Base-by-base conservation (phyloP, 1,139 yeast genomes). In the Yamadazyma jaroonii region DNA sequence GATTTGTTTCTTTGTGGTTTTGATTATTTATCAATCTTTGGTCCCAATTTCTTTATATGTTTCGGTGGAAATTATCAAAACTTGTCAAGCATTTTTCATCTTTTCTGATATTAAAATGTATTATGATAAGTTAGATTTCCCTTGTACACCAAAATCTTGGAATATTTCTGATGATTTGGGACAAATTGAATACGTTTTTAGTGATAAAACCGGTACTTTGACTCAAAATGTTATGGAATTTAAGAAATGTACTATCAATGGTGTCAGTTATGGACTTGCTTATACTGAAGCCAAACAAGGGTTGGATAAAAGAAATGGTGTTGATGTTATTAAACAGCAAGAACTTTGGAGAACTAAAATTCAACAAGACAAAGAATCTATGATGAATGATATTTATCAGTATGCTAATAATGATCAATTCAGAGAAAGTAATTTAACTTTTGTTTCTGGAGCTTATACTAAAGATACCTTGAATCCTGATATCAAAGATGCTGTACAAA, bases 201-300 rank as follows among this genome's bases (percentile, higher is more conserved):
- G 96, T 55, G 98, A 92, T 63, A 92, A 92, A 62, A 92, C 98
- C 1, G 98, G 98, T 42, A 92, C 98, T 0, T 71, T 92, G 50
- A 92, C 98, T 2, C 97, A 90, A 59, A 92, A 92, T 57, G 86
- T 90, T 29, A 92, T 92, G 98, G 97, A 90, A 61, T 90, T 90
- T 64, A 88, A 88, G 53, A 92, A 92, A 59, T 86, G 96, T 58
- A 81, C 96, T 2, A 84, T 92, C 43, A 80, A 81, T 52, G 97
- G 98, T 30, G 77, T 80, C 39, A 78, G 87, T 9, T 92, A 92
- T 54, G 98, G 98, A 30, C 72, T 87, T 52, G 97, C 97, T 0
- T 92, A 89, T 55, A 92, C 98, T 1, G 98, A 92, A 57, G 97
- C 97, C 0, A 74, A 87, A 52, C 95, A 92, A 32, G 98, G 97